Conservation (phyloP, 495 filamentous ascomycete species). For the Bacidia rubella region DNA sequence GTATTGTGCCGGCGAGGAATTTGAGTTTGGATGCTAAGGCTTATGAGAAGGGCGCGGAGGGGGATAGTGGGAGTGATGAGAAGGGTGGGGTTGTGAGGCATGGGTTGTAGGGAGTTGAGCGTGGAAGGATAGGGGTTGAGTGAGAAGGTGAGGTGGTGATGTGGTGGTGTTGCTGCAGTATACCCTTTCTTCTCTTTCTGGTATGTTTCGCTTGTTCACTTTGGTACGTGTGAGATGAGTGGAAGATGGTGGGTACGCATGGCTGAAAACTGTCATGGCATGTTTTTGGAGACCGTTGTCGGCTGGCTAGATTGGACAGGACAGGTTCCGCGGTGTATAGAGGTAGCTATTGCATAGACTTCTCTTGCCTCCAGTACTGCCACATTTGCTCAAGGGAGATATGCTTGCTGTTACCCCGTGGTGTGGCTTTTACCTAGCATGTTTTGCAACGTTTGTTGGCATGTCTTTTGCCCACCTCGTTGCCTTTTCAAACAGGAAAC, state of each 20-base stretch:
- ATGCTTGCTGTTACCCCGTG: too few species aligned
- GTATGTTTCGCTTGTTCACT: neutral
- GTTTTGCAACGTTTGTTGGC: too few species aligned
- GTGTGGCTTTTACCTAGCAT: too few species aligned
- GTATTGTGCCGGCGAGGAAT: slow-evolving; percentile 7
- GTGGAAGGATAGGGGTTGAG: neutral
- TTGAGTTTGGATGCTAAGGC: slow-evolving; percentile 11
- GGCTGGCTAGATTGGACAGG: too few species aligned
- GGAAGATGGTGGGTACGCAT: too few species aligned
- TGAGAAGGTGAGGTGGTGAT: neutral
- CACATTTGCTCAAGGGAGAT: too few species aligned
- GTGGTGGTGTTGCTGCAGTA: neutral
- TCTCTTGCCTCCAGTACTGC: too few species aligned
- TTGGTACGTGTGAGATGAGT: too few species aligned
- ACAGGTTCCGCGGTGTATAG: neutral
- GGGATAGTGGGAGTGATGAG: neutral
- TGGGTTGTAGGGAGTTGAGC: neutral
- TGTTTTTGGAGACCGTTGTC: too few species aligned
- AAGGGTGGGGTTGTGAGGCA: neutral
- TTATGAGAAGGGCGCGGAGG: neutral
- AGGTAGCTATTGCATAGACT: neutral
- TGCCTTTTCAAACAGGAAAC: too few species aligned
- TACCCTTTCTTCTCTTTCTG: neutral
- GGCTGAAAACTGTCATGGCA: too few species aligned
- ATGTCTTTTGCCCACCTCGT: too few species aligned